phyloP scores from a whole-genome alignment of 352 stramenopile species.

The Phytophthora pseudosyringae region DNA sequence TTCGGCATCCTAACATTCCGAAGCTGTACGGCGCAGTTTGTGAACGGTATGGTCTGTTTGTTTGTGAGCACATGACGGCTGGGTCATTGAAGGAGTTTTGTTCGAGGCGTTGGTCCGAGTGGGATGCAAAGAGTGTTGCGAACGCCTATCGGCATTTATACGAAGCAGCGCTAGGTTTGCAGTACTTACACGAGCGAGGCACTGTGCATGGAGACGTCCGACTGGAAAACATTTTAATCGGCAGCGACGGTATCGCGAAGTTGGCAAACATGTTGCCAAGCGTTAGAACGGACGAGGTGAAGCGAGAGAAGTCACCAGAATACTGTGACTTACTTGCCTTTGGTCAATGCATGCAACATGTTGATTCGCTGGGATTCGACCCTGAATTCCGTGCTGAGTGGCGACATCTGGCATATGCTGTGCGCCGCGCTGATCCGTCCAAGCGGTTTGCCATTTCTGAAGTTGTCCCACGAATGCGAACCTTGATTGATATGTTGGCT shows the following conservation, averaged over 20 bases:
- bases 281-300: background rate
- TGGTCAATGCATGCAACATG: background rate
- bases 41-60: conserved; percentile 7
- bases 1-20: conserved; percentile 15
- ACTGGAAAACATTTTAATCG: conserved; percentile 15
- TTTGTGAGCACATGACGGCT: conserved; percentile 4
- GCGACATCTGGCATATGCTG: background rate
- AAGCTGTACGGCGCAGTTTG: conserved; percentile 12
- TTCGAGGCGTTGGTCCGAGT: background rate
- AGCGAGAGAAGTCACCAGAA: background rate
- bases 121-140: background rate
- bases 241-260: conserved; percentile 11
- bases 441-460: background rate
- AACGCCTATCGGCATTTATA: background rate
- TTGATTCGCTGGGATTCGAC: background rate
- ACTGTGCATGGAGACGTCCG: conserved; percentile 8
- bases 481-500: background rate
- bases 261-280: conserved; percentile 1
- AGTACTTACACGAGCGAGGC: conserved; percentile 19
- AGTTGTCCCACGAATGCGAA: conserved; percentile 1
- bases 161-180: conserved; percentile 15
- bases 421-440: background rate
- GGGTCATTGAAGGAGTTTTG: conserved; percentile 3
- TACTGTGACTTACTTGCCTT: conserved; percentile 1
- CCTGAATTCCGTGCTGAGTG: background rate